Evolutionary conservation across 768 basidiomycete genomes (phyloP).

Genomic region (Hericium coralloides): DNA sequence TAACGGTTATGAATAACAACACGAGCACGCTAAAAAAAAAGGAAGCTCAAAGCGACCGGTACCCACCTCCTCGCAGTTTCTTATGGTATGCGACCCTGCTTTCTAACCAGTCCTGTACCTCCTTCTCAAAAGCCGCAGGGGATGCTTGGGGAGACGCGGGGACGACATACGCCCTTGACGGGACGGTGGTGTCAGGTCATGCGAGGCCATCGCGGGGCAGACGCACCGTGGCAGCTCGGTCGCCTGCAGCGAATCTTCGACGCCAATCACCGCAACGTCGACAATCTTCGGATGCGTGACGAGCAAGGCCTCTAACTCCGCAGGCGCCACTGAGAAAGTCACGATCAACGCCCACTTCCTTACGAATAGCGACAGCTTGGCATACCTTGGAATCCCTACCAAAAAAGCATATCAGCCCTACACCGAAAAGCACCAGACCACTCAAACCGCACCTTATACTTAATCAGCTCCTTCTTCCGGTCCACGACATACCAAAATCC

Average conservation of each 20-base stretch:
- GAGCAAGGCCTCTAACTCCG: slow-evolving; percentile 74
- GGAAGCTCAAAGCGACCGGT: background rate
- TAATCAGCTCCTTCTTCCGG: slow-evolving; percentile 65
- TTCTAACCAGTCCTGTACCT: slow-evolving; percentile 57
- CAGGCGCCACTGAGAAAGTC: slow-evolving; percentile 57
- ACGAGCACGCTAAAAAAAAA: no score
- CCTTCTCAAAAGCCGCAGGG: slow-evolving; percentile 29
- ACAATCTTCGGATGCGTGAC: slow-evolving; percentile 67
- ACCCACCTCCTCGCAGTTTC: slow-evolving; percentile 52
- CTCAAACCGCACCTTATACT: slow-evolving; percentile 45
- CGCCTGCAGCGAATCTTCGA: slow-evolving; percentile 54
- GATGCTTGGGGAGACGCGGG: slow-evolving; percentile 29
- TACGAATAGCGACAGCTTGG: background rate
- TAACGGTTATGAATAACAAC: background rate
- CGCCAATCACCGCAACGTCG: slow-evolving; percentile 79
- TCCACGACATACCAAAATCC: slow-evolving; percentile 74
- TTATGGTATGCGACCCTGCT: slow-evolving; percentile 67
- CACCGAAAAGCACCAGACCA: background rate
- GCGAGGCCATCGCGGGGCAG: background rate
- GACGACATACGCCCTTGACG: slow-evolving; percentile 53
- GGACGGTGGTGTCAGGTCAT: background rate
- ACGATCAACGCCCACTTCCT: background rate
- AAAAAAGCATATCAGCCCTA: background rate
- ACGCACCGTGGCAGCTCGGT: slow-evolving; percentile 73
- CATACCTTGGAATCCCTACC: slow-evolving; percentile 68